Evolutionary conservation across 176 grass and related monocot genomes (phyloP).

Genomic region (Rhynchospora pubera): DNA sequence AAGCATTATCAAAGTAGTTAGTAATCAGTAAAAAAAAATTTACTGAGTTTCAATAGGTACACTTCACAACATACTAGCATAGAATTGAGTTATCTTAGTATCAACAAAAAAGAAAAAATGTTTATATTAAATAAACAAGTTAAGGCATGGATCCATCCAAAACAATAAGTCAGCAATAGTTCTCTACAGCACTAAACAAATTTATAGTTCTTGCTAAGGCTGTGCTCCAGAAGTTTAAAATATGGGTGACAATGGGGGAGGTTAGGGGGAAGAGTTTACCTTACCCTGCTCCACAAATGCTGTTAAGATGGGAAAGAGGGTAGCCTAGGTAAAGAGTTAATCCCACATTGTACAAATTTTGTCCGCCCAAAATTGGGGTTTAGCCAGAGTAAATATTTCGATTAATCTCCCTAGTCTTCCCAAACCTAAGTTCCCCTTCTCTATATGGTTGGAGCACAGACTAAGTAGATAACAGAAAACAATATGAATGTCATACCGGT

Average conservation of each 20-base stretch:
- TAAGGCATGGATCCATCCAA: not conserved
- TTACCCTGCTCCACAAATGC: too few species aligned
- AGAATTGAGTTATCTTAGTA: not conserved
- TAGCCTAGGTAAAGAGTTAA: too few species aligned
- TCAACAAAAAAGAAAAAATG: not conserved
- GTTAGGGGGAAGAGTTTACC: too few species aligned
- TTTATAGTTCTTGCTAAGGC: not conserved
- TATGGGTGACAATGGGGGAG: too few species aligned
- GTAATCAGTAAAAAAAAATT: not conserved
- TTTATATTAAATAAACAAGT: not conserved
- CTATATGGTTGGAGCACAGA: too few species aligned
- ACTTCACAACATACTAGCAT: not conserved
- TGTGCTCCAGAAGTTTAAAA: too few species aligned
- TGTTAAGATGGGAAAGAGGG: too few species aligned
- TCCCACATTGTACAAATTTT: too few species aligned
- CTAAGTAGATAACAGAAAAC: conserved; percentile 7
- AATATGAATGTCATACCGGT: conserved; percentile 58
- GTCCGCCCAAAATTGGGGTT: too few species aligned
- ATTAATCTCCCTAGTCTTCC: too few species aligned
- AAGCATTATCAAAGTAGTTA: conserved; percentile 15
- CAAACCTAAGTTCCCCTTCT: too few species aligned
- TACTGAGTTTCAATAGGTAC: conserved; percentile 3
- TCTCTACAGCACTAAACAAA: not conserved
- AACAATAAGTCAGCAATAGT: not conserved
- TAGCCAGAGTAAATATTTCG: too few species aligned